A percentile compares a stretch with the other conserved stretches of the same genome.
Conservation (phyloP, 345 rosid genomes). For the Microthlaspi erraticum region DNA sequence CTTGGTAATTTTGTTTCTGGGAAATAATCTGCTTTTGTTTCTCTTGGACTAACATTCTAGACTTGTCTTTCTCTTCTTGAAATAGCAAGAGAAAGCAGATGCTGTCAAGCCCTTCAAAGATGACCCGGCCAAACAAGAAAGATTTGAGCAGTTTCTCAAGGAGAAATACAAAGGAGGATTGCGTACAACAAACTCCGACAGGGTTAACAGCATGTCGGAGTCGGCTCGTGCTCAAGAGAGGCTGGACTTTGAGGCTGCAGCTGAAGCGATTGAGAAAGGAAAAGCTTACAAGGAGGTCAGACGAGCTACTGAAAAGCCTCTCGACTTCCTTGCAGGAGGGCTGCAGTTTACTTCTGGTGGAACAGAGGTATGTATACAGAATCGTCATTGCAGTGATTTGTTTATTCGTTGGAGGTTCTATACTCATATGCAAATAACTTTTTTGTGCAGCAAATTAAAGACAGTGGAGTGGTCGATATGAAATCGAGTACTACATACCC, state of each 20-base stretch:
- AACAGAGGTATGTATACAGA: constrained; percentile 59
- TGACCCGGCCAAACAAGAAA: constrained; percentile 83
- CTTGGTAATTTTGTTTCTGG: constrained; percentile 21
- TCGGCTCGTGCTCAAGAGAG: constrained; percentile 93
- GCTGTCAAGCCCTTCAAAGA: constrained; percentile 82
- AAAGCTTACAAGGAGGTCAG: constrained; percentile 57
- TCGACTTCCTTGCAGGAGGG: constrained; percentile 64
- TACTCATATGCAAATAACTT: constrained; percentile 27
- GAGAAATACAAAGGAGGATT: constrained; percentile 93
- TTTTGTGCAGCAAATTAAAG: constrained; percentile 61
- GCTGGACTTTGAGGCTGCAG: constrained; percentile 96
- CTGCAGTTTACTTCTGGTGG: constrained; percentile 81
- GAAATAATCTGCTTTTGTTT: constrained; percentile 27
- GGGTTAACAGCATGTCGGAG: constrained; percentile 75
- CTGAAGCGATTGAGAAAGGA: constrained; percentile 85
- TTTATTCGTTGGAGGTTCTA: constrained; percentile 31
- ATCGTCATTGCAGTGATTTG: constrained; percentile 23
- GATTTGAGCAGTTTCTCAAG: constrained; percentile 92
- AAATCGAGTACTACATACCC: constrained; percentile 56
- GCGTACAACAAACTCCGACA: constrained; percentile 60
- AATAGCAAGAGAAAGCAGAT: constrained; percentile 65
- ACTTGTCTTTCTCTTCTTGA: constrained; percentile 22
- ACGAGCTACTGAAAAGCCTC: constrained; percentile 47
- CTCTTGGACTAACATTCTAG: constrained; percentile 17
- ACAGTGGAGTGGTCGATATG: constrained; percentile 56